Evolutionary conservation across 2,329 filamentous ascomycete species (phyloP).

Genomic region (Seiridium cupressi): DNA sequence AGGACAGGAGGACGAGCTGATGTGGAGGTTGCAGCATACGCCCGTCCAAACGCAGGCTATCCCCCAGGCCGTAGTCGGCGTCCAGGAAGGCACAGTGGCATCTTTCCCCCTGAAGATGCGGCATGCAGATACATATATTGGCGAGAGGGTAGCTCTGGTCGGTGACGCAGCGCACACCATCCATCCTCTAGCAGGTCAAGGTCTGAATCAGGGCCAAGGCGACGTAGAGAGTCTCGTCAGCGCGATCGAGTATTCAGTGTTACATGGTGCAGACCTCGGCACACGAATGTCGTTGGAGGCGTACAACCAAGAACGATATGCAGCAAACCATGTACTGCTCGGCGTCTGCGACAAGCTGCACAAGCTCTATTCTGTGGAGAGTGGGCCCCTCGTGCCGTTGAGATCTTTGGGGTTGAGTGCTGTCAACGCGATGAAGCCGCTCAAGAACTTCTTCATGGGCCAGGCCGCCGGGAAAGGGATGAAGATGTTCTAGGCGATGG

Average conservation of each 20-base stretch:
- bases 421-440: constrained; percentile 69
- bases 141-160: constrained; percentile 85
- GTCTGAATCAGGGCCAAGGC: constrained; percentile 87
- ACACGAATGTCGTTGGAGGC: constrained; percentile 73
- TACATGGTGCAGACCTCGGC: constrained; percentile 86
- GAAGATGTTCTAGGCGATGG: constrained; percentile 18
- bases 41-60: constrained; percentile 49
- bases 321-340: constrained; percentile 75
- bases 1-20: constrained; percentile 70
- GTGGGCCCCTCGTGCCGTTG: constrained; percentile 76
- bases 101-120: constrained; percentile 90
- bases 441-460: constrained; percentile 87
- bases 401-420: constrained; percentile 74
- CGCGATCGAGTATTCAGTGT: constrained; percentile 73
- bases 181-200: constrained; percentile 92
- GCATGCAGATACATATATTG: constrained; percentile 91
- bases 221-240: constrained; percentile 79
- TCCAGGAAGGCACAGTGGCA: constrained; percentile 79
- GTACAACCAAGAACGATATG: constrained; percentile 80
- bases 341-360: constrained; percentile 88
- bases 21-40: constrained; percentile 80
- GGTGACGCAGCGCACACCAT: constrained; percentile 95
- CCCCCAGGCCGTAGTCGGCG: constrained; percentile 64
- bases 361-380: constrained; percentile 82
- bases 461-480: constrained; percentile 57